phyloP scores from a whole-genome alignment of 2,329 filamentous ascomycete species.

The Trichoderma koningii region DNA sequence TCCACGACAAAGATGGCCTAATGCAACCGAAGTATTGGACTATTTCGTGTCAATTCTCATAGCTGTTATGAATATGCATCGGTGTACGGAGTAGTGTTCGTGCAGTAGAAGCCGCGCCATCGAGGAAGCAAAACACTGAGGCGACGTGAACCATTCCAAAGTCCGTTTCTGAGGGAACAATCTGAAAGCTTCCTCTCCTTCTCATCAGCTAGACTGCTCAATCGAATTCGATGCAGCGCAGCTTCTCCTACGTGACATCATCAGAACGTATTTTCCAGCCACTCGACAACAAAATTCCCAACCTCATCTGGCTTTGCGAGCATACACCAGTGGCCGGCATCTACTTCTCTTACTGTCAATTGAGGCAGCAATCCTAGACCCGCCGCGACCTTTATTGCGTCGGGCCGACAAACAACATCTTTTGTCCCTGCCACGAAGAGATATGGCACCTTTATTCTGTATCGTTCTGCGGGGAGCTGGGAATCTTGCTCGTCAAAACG shows the following conservation, averaged over 20 bases:
- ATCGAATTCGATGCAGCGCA: not conserved
- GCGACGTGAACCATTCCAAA: too few relatives aligned
- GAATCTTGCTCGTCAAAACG: not conserved
- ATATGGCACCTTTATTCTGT: not conserved
- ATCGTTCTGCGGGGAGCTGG: not conserved
- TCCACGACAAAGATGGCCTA: too few relatives aligned
- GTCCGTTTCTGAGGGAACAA: too few relatives aligned
- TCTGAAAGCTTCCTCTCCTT: too few relatives aligned
- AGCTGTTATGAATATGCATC: too few relatives aligned
- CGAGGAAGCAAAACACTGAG: too few relatives aligned
- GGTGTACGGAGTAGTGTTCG: too few relatives aligned
- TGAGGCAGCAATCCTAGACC: not conserved
- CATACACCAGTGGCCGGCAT: constrained; percentile 6
- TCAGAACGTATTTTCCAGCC: not conserved
- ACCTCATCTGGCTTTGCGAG: not conserved
- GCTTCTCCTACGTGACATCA: not conserved
- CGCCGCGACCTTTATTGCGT: not conserved
- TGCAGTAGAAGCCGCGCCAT: too few relatives aligned
- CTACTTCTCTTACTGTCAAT: not conserved
- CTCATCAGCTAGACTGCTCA: too few relatives aligned
- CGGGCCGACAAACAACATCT: not conserved
- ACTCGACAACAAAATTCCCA: not conserved
- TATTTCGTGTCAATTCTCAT: too few relatives aligned
- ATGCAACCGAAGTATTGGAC: too few relatives aligned
- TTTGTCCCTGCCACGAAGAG: not conserved